A percentile compares a stretch with the other conserved stretches of the same genome.
phyloP scores from a whole-genome alignment of 148 eudicot genomes.

The Dysphania ambrosioides region DNA sequence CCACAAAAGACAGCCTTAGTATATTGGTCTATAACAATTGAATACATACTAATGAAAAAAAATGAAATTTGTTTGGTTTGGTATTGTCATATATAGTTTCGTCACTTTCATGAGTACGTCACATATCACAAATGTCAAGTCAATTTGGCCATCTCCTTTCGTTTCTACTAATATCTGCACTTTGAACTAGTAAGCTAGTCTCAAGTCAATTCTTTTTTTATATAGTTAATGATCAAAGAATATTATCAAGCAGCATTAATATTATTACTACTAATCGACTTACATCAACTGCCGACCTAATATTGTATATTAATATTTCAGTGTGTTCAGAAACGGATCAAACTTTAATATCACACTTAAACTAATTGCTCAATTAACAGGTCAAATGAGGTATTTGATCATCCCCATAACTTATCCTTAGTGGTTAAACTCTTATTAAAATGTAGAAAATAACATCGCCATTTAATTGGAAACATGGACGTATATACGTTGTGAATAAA shows the following conservation, averaged over 20 bases:
- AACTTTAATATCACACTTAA: too few species aligned
- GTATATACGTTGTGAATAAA: background rate
- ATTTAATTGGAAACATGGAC: too few species aligned
- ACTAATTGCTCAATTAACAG: too few species aligned
- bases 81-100: background rate
- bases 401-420: too few species aligned
- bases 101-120: background rate
- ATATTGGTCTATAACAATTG: too few species aligned
- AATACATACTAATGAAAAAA: too few species aligned
- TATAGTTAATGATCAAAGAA: background rate
- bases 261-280: background rate
- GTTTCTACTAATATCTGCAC: background rate
- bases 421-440: too few species aligned
- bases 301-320: background rate
- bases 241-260: background rate
- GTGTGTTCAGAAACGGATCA: background rate
- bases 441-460: too few species aligned
- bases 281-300: background rate
- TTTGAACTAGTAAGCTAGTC: background rate
- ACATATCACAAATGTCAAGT: background rate
- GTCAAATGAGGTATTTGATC: too few species aligned
- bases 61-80: background rate
- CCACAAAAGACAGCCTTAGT: too few species aligned
- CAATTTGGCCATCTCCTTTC: background rate
- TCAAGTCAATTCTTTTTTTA: background rate